phyloP scores from a whole-genome alignment of 2,329 filamentous ascomycete genomes.

The Fusarium sp. region DNA sequence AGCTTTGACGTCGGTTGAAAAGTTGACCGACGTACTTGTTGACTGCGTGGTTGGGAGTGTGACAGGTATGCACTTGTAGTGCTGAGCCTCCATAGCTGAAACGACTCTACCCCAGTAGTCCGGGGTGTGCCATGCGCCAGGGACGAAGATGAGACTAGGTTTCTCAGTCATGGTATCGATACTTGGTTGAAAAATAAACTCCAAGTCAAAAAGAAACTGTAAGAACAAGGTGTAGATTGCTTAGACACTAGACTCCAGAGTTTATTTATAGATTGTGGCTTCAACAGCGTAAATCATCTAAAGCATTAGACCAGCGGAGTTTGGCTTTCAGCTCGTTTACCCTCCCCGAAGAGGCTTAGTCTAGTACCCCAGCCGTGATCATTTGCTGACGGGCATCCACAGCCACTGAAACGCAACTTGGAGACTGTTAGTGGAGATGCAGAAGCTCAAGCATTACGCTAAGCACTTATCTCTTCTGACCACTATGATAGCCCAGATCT shows the following conservation, averaged over 20 bases:
- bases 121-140: constrained; percentile 63
- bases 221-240: not conserved
- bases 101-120: constrained; percentile 56
- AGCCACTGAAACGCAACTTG: not conserved
- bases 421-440: constrained; percentile 1
- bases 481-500: accelerated
- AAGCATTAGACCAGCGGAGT: constrained; percentile 6
- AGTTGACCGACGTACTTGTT: constrained; percentile 54
- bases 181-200: not conserved
- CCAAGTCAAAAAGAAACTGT: not conserved
- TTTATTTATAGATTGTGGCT: not conserved
- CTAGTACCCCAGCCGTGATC: not conserved
- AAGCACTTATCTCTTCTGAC: accelerated
- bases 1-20: constrained; percentile 60
- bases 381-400: not conserved
- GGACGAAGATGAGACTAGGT: constrained; percentile 61
- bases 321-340: constrained; percentile 39
- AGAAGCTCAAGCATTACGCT: accelerated
- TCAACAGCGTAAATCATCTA: no score
- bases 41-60: constrained; percentile 57
- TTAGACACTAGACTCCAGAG: not conserved
- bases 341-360: constrained; percentile 41
- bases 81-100: constrained; percentile 52
- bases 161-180: constrained; percentile 40
- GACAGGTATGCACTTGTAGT: constrained; percentile 54